Evolutionary conservation across 768 basidiomycete genomes (phyloP).

Genomic region (Xerocomus brunneocitrinus): DNA sequence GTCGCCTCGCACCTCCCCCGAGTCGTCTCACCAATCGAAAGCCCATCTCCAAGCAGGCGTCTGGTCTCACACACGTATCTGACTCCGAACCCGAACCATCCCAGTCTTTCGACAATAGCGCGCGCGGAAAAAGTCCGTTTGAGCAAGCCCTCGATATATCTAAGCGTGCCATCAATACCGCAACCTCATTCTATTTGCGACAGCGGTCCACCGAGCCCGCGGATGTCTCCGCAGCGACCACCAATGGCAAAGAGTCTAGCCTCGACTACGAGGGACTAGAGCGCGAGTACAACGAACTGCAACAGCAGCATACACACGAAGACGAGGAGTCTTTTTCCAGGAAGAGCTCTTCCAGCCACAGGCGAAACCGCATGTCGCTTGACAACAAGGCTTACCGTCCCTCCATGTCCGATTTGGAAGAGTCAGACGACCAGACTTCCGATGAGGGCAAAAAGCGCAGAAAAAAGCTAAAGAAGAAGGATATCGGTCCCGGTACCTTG

Average conservation of each 20-base stretch:
- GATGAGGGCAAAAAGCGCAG: constrained; percentile 51
- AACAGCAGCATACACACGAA: constrained; percentile 23
- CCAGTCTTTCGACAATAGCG: constrained; percentile 29
- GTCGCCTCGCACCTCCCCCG: constrained; percentile 64
- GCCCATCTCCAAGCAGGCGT: constrained; percentile 52
- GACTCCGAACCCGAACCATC: constrained; percentile 60
- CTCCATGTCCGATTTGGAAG: constrained; percentile 57
- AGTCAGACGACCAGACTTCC: constrained; percentile 58
- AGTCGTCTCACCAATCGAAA: constrained; percentile 41
- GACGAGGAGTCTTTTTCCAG: constrained; percentile 28
- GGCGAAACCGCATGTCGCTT: constrained; percentile 59
- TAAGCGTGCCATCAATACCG: constrained; percentile 47
- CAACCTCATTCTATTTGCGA: constrained; percentile 59
- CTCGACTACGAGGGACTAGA: constrained; percentile 83
- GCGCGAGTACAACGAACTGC: constrained; percentile 47
- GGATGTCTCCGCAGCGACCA: constrained; percentile 34
- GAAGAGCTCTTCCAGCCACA: constrained; percentile 35
- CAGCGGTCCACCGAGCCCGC: constrained; percentile 58
- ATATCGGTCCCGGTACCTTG: constrained; percentile 50
- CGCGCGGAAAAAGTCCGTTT: constrained; percentile 67
- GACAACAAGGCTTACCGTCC: constrained; percentile 86
- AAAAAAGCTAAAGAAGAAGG: constrained; percentile 47
- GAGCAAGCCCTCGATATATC: constrained; percentile 56
- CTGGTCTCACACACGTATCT: constrained; percentile 51
- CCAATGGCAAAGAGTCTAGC: constrained; percentile 42